phyloP scores from a whole-genome alignment of 139 green algal species.

The Closterium sp. region DNA sequence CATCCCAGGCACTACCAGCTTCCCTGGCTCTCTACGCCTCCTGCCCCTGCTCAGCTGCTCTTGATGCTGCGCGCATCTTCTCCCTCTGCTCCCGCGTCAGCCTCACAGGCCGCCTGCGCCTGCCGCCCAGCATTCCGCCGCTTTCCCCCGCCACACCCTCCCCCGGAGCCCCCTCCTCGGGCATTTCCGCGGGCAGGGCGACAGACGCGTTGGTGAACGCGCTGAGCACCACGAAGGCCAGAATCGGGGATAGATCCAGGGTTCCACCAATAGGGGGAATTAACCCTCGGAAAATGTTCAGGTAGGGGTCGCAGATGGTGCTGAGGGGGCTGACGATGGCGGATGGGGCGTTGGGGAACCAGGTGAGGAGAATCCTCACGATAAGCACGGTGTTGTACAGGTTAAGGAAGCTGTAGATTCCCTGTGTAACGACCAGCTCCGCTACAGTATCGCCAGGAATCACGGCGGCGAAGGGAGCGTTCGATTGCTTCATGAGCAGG shows the following conservation, averaged over 20 bases:
- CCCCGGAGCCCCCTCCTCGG: not conserved
- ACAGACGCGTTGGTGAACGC: slow-evolving; percentile 51
- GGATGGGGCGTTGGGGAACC: slow-evolving; percentile 88
- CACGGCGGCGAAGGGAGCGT: slow-evolving; percentile 70
- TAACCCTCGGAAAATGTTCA: slow-evolving; percentile 97
- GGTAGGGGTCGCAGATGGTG: slow-evolving; percentile 89
- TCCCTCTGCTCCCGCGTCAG: not conserved
- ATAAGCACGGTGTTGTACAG: slow-evolving; percentile 97
- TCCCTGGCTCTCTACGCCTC: not conserved
- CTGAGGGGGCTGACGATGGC: slow-evolving; percentile 73
- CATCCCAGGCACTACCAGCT: no score
- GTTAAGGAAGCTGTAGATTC: slow-evolving; percentile 60
- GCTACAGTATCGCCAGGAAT: slow-evolving; percentile 88
- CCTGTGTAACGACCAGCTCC: slow-evolving; percentile 81
- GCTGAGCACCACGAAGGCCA: slow-evolving; percentile 83
- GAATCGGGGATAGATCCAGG: slow-evolving; percentile 74
- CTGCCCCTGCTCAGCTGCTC: not conserved
- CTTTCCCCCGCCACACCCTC: not conserved
- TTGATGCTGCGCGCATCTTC: not conserved
- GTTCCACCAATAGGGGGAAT: slow-evolving; percentile 88
- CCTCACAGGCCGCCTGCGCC: not conserved
- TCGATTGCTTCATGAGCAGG: not conserved
- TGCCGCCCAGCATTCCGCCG: not conserved
- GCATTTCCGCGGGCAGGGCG: slow-evolving; percentile 48
- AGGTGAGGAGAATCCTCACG: slow-evolving; percentile 89